phyloP scores from a whole-genome alignment of 1,284 basidiomycete species.

The Tylopilus sp. region DNA sequence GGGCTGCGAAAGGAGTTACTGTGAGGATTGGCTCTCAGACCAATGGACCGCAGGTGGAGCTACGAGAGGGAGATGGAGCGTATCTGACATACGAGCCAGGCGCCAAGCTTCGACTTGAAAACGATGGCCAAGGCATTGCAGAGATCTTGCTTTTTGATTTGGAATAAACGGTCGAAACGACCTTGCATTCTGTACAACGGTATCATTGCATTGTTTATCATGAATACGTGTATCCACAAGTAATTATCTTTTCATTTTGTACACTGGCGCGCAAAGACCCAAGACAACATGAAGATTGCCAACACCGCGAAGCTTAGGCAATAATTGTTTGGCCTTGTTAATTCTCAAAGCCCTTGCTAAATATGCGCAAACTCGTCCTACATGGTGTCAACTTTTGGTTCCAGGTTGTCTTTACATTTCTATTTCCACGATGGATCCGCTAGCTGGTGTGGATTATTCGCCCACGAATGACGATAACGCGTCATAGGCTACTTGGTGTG shows the following conservation, averaged over 20 bases:
- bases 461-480: slow-evolving; percentile 75
- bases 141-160: slow-evolving; percentile 78
- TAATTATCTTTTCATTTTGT: slow-evolving; percentile 4
- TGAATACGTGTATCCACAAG: background rate
- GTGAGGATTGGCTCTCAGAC: slow-evolving; percentile 48
- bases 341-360: slow-evolving; percentile 23
- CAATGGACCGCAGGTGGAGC: slow-evolving; percentile 34
- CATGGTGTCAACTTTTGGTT: background rate
- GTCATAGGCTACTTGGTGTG: slow-evolving; percentile 80
- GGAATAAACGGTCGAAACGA: slow-evolving; percentile 38
- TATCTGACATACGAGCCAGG: slow-evolving; percentile 54
- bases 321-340: slow-evolving; percentile 24
- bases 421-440: slow-evolving; percentile 28
- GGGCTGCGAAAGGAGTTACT: slow-evolving; percentile 47
- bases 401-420: background rate
- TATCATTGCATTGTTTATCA: background rate
- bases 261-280: no score
- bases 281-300: no score
- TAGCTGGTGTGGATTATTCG: slow-evolving; percentile 58
- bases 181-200: background rate
- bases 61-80: slow-evolving; percentile 72
- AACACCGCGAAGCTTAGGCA: no score
- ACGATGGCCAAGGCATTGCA: slow-evolving; percentile 55
- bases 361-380: slow-evolving; percentile 24
- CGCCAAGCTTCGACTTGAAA: slow-evolving; percentile 53